phyloP scores from a whole-genome alignment of 2,329 filamentous ascomycete genomes.

The Nemania bipapillata region DNA sequence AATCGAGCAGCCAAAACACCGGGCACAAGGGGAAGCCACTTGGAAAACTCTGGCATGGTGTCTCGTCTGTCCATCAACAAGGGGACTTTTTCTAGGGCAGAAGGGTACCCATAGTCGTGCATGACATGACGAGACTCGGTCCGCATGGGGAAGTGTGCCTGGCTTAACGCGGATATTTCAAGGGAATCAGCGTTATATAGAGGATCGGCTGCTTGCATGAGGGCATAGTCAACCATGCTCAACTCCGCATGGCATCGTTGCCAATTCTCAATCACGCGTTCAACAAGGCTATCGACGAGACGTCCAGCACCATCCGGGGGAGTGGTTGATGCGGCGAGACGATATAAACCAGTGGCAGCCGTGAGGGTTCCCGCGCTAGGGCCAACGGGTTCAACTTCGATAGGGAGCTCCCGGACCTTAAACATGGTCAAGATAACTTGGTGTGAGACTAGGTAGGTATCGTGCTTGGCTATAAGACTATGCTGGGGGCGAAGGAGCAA shows the following conservation, averaged over 20 bases:
- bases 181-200: no score
- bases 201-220: no score
- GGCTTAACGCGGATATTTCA: no score
- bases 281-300: neutral
- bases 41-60: neutral
- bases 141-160: no score
- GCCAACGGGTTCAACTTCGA: no score
- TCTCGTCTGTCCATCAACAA: neutral
- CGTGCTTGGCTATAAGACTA: neutral
- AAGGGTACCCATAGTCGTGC: no score
- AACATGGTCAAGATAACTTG: neutral
- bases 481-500: neutral
- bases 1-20: neutral
- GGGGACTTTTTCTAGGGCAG: neutral
- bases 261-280: neutral
- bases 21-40: neutral
- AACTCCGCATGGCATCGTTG: accelerated
- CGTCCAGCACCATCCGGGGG: neutral
- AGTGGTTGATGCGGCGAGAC: neutral
- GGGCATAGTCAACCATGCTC: neutral
- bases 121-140: no score
- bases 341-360: no score
- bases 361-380: no score
- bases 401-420: neutral
- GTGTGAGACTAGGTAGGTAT: neutral